Conservation (phyloP, 768 basidiomycete genomes). For the Boletales sp. region DNA sequence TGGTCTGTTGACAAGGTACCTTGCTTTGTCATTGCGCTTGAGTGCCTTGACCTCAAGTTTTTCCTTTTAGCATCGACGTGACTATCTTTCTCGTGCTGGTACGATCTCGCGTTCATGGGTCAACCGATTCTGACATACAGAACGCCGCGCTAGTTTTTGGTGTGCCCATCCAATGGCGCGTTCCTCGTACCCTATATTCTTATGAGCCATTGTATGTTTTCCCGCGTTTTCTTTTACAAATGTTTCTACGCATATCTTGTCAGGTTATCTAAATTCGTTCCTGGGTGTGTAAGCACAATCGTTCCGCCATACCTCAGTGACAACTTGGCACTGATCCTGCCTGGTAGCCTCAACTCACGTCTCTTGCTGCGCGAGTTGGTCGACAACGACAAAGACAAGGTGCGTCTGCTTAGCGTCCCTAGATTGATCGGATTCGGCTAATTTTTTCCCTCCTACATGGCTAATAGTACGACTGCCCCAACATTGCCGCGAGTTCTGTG, state of each 20-base stretch:
- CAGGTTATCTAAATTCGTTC: slow-evolving; percentile 38
- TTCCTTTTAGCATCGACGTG: slow-evolving; percentile 27
- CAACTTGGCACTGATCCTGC: background rate
- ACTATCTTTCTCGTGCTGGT: slow-evolving; percentile 26
- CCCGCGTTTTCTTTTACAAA: background rate
- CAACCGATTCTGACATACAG: background rate
- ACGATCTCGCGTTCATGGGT: background rate
- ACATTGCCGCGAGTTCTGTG: slow-evolving; percentile 20
- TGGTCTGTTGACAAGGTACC: slow-evolving; percentile 34
- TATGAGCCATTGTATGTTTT: slow-evolving; percentile 34
- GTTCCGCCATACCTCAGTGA: too few species aligned
- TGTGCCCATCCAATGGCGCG: slow-evolving; percentile 33
- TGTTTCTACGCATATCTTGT: background rate
- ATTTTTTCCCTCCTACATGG: background rate
- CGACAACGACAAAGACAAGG: slow-evolving; percentile 26
- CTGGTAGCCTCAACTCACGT: slow-evolving; percentile 27
- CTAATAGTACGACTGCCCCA: slow-evolving; percentile 22
- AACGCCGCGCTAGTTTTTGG: slow-evolving; percentile 25
- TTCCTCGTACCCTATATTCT: slow-evolving; percentile 37
- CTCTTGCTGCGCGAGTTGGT: slow-evolving; percentile 25
- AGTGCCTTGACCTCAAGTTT: background rate
- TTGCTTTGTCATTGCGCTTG: background rate
- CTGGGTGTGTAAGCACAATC: slow-evolving; percentile 31
- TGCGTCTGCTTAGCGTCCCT: background rate
- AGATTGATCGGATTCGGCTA: background rate